phyloP scores from a whole-genome alignment of 31 red algal species.

The Odonthalia washingtoniensis region DNA sequence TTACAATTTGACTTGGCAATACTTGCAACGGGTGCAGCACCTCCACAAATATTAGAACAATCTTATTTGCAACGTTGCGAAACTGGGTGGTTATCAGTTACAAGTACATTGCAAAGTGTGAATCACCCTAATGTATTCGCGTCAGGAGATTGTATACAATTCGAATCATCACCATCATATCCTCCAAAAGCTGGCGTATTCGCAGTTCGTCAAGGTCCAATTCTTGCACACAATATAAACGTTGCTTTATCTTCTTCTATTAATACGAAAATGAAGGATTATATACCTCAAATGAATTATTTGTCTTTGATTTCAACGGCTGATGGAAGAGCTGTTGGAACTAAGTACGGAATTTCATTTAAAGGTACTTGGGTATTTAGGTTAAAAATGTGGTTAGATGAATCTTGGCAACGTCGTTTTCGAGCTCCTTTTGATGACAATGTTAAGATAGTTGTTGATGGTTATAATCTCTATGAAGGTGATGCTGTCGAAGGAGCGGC shows the following conservation, averaged over 20 bases:
- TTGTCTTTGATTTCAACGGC: constrained; percentile 82
- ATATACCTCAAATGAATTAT: constrained; percentile 72
- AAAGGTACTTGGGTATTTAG: constrained; percentile 86
- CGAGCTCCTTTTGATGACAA: background rate
- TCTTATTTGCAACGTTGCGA: constrained; percentile 55
- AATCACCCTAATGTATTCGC: constrained; percentile 74
- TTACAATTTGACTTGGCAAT: constrained; percentile 72
- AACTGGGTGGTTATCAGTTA: constrained; percentile 80
- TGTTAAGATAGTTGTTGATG: background rate
- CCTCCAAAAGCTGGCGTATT: constrained; percentile 97
- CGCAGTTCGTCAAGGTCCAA: constrained; percentile 88
- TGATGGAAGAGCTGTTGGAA: constrained; percentile 87
- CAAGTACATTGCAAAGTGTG: constrained; percentile 39
- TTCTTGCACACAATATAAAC: constrained; percentile 72
- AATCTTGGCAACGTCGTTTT: constrained; percentile 79
- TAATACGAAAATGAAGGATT: constrained; percentile 23
- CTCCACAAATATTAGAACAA: constrained; percentile 38
- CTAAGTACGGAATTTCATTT: constrained; percentile 72
- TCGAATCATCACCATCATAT: constrained; percentile 31
- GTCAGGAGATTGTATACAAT: constrained; percentile 87
- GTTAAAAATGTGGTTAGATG: constrained; percentile 90
- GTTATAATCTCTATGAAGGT: background rate
- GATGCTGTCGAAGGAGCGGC: constrained; percentile 57
- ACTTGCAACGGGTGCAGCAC: constrained; percentile 85
- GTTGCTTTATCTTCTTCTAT: background rate